Percentiles rank a stretch among this genome's conserved stretches.
phyloP scores from a whole-genome alignment of 768 basidiomycete species.

The Sporobolomyces phaffii region DNA sequence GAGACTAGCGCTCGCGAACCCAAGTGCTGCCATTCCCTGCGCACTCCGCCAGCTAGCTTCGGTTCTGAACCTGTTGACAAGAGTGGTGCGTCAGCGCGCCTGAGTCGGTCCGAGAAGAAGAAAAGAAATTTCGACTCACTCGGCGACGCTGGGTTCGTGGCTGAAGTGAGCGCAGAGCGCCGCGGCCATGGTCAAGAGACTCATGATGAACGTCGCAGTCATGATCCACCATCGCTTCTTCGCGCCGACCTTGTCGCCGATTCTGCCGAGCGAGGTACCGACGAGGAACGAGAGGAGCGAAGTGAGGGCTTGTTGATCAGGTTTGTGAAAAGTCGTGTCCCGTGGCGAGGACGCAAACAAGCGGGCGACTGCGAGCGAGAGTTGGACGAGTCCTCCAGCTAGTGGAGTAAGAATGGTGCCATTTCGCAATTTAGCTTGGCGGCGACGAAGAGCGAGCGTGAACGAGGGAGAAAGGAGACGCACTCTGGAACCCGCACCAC shows the following conservation, averaged over 20 bases:
- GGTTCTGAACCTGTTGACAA: slow-evolving; percentile 49
- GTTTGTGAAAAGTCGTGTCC: slow-evolving; percentile 63
- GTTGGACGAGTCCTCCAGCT: slow-evolving; percentile 52
- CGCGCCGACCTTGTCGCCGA: slow-evolving; percentile 72
- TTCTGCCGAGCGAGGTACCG: slow-evolving; percentile 50
- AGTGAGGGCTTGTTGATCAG: slow-evolving; percentile 55
- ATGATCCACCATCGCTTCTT: slow-evolving; percentile 26
- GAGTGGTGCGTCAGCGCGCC: background rate
- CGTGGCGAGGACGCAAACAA: slow-evolving; percentile 53
- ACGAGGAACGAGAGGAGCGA: slow-evolving; percentile 35
- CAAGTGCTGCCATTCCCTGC: slow-evolving; percentile 64
- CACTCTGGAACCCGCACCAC: slow-evolving; percentile 47
- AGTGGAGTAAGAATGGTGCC: slow-evolving; percentile 1
- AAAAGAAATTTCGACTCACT: slow-evolving; percentile 5
- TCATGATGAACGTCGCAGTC: slow-evolving; percentile 20
- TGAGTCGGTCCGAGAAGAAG: background rate
- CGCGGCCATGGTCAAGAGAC: slow-evolving; percentile 26
- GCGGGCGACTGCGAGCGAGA: slow-evolving; percentile 72
- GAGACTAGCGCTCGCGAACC: slow-evolving; percentile 70
- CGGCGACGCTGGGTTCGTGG: slow-evolving; percentile 4
- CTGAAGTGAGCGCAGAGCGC: slow-evolving; percentile 39
- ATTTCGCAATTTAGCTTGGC: background rate
- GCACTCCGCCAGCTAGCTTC: slow-evolving; percentile 66
- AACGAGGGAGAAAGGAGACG: too few species aligned
- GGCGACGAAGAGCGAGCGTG: background rate